Conservation (phyloP, 1,139 yeast genomes). For the Blastobotrys capitulatus region DNA sequence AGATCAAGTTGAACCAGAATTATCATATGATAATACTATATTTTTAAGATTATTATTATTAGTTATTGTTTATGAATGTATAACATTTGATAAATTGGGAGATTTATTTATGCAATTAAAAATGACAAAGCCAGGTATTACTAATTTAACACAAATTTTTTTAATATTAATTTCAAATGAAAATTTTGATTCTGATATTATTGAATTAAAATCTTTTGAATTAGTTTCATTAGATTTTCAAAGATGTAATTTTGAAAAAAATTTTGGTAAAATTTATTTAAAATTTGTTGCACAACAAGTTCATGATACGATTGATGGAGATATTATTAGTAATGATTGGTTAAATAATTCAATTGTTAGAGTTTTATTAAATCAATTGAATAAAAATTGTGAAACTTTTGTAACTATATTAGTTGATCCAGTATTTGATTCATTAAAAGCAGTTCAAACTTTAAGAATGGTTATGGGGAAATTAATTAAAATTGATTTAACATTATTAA, state of each 20-base stretch:
- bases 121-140: constrained; percentile 19
- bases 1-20: constrained; percentile 24
- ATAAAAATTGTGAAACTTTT: constrained; percentile 16
- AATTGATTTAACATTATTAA: not conserved
- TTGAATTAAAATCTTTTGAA: constrained; percentile 22
- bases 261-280: constrained; percentile 21
- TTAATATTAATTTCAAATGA: constrained; percentile 18
- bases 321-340: constrained; percentile 2
- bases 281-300: constrained; percentile 23
- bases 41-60: constrained; percentile 29
- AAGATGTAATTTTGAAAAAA: constrained; percentile 21
- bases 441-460: constrained; percentile 15
- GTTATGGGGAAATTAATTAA: constrained; percentile 13
- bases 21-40: constrained; percentile 21
- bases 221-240: constrained; percentile 23
- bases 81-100: constrained; percentile 32
- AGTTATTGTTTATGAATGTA: constrained; percentile 36
- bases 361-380: constrained; percentile 19
- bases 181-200: constrained; percentile 4
- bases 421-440: constrained; percentile 16
- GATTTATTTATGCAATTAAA: constrained; percentile 30
- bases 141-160: constrained; percentile 15
- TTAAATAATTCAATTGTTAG: constrained; percentile 10
- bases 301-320: constrained; percentile 13
- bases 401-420: constrained; percentile 21